Conservation (phyloP, 306 rosid genomes). For the Dicorynia guianensis region DNA sequence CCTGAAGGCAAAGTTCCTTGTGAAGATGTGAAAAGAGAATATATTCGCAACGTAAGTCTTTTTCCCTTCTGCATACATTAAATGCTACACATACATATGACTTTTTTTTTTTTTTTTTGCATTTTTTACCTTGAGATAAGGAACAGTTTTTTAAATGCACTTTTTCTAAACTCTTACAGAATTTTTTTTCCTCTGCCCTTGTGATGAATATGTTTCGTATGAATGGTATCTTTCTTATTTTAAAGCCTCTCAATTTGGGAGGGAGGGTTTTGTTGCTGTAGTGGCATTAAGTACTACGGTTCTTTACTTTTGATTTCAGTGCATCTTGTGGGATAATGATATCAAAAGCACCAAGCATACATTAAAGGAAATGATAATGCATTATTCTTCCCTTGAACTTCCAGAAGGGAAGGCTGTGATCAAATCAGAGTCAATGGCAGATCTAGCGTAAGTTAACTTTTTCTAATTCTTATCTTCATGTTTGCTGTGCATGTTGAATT, state of each 20-base stretch:
- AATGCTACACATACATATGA: constrained; percentile 10
- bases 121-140: constrained; percentile 22
- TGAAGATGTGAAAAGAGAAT: constrained; percentile 76
- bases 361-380: constrained; percentile 77
- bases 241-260: constrained; percentile 26
- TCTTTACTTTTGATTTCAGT: constrained; percentile 55
- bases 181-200: neutral
- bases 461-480: constrained; percentile 26
- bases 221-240: neutral
- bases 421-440: constrained; percentile 66
- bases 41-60: constrained; percentile 69
- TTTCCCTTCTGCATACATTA: neutral
- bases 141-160: constrained; percentile 7
- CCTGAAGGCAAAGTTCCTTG: constrained; percentile 62
- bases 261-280: constrained; percentile 3
- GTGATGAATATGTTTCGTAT: constrained; percentile 30
- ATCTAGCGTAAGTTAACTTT: constrained; percentile 81
- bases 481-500: constrained; percentile 20
- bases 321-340: constrained; percentile 95
- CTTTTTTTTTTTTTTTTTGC: constrained; percentile 13
- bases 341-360: constrained; percentile 84
- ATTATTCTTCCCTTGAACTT: constrained; percentile 75
- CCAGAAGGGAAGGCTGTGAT: constrained; percentile 86
- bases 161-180: constrained; percentile 4
- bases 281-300: constrained; percentile 16